Conservation (phyloP, 257 asterid species). For the Nyctanthes arbortristis region DNA sequence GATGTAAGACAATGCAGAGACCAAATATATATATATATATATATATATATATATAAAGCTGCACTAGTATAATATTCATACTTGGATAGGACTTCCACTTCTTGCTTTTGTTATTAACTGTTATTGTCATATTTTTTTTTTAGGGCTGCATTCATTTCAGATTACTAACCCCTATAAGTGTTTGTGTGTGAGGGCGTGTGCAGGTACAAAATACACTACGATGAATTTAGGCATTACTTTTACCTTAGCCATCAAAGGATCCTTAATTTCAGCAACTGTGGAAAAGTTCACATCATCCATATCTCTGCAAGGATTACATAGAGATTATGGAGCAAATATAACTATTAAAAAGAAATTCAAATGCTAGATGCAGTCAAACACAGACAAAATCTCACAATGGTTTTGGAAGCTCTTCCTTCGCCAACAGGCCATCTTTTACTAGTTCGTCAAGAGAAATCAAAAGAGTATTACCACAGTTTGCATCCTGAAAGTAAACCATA, state of each 20-base stretch:
- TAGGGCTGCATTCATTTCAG: neutral
- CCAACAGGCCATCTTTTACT: slow-evolving; percentile 81
- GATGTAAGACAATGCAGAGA: too few relatives aligned
- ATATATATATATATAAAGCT: too few relatives aligned
- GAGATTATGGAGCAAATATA: slow-evolving; percentile 10
- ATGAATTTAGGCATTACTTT: slow-evolving; percentile 16
- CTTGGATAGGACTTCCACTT: too few relatives aligned
- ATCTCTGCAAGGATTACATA: slow-evolving; percentile 49
- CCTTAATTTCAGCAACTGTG: slow-evolving; percentile 72
- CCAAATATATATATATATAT: too few relatives aligned
- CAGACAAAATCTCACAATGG: slow-evolving; percentile 61
- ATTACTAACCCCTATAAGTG: slow-evolving; percentile 1
- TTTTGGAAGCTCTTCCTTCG: slow-evolving; percentile 78
- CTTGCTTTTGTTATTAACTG: slow-evolving; percentile 3
- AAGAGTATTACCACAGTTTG: slow-evolving; percentile 94
- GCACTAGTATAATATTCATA: too few relatives aligned
- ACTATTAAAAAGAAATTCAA: slow-evolving; percentile 11
- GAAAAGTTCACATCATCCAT: slow-evolving; percentile 67
- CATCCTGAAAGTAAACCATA: slow-evolving; percentile 63
- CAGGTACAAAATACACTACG: slow-evolving; percentile 7
- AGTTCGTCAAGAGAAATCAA: slow-evolving; percentile 93
- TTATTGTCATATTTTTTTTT: slow-evolving; percentile 16
- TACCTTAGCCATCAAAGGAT: slow-evolving; percentile 82
- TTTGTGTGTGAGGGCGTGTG: neutral
- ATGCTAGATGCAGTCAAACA: slow-evolving; percentile 5